Evolutionary conservation across 805 yeast species (phyloP).

Genomic region (Teunomyces stri): DNA sequence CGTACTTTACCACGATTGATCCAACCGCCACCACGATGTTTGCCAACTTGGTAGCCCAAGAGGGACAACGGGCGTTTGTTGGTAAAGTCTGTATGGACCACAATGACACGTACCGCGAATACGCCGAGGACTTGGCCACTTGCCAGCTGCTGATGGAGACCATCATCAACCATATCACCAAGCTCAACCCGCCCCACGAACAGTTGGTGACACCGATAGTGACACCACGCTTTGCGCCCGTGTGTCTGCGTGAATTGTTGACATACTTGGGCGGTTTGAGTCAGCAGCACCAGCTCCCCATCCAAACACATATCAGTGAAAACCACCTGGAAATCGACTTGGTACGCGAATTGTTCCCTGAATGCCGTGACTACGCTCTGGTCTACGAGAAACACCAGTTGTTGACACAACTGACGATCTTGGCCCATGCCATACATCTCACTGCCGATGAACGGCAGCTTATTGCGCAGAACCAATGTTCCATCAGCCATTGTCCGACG

Average conservation of each 20-base stretch:
- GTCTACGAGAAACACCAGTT: constrained; percentile 69
- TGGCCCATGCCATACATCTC: constrained; percentile 89
- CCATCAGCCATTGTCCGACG: constrained; percentile 91
- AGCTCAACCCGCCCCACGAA: constrained; percentile 50
- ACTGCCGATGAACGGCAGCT: constrained; percentile 59
- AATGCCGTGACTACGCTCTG: constrained; percentile 62
- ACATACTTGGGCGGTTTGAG: constrained; percentile 57
- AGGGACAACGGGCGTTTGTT: constrained; percentile 84
- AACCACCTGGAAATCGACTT: constrained; percentile 71
- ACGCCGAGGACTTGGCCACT: constrained; percentile 59
- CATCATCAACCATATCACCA: constrained; percentile 55
- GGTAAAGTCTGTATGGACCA: constrained; percentile 95
- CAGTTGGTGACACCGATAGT: constrained; percentile 64
- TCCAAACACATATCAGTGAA: constrained; percentile 92
- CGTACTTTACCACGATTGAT: constrained; percentile 90
- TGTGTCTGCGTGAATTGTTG: constrained; percentile 67
- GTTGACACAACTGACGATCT: constrained; percentile 62
- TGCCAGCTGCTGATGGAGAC: constrained; percentile 52
- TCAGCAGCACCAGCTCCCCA: constrained; percentile 53
- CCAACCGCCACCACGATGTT: constrained; percentile 69
- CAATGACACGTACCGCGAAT: constrained; percentile 62
- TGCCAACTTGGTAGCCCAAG: constrained; percentile 62
- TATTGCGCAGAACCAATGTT: constrained; percentile 54
- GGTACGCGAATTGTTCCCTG: constrained; percentile 73
- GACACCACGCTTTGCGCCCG: constrained; percentile 94